These are phyloP conservation scores for Phytophthora macrochlamydospora DNA, from an alignment of 352 stramenopile genomes.

Conservation along the genomic window DNA sequence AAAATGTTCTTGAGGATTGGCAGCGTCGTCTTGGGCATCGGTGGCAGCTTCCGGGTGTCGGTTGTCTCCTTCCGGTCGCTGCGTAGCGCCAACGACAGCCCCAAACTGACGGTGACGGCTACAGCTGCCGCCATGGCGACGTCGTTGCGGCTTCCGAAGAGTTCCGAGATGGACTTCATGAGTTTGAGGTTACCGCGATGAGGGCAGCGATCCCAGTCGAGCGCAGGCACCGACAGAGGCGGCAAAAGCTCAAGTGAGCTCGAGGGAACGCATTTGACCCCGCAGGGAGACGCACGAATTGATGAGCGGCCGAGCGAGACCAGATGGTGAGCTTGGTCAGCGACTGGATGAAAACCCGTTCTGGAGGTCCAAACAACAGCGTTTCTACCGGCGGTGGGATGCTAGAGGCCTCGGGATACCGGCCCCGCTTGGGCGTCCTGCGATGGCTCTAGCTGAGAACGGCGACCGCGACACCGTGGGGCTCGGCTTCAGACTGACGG, in stretches of 20 bases:
- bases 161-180: slow-evolving; percentile 27
- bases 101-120: slow-evolving; percentile 30
- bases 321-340: too few relatives aligned
- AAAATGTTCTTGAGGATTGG: slow-evolving; percentile 51
- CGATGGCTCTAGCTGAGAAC: too few relatives aligned
- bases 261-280: neutral
- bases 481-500: too few relatives aligned
- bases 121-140: slow-evolving; percentile 15
- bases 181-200: neutral
- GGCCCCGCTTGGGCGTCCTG: too few relatives aligned
- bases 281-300: neutral
- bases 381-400: neutral
- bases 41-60: slow-evolving; percentile 28
- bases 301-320: neutral
- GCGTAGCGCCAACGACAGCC: slow-evolving; percentile 29
- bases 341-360: neutral
- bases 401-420: too few relatives aligned
- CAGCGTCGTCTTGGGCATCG: slow-evolving; percentile 34
- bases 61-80: slow-evolving; percentile 20
- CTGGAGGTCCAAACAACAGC: neutral
- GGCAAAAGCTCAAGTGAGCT: neutral
- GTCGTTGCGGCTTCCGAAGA: slow-evolving; percentile 22
- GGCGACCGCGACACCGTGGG: too few relatives aligned
- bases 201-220: neutral
- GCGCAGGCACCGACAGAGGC: neutral